Conservation (phyloP, 257 asterid species). For the Lithospermum erythrorhizon region DNA sequence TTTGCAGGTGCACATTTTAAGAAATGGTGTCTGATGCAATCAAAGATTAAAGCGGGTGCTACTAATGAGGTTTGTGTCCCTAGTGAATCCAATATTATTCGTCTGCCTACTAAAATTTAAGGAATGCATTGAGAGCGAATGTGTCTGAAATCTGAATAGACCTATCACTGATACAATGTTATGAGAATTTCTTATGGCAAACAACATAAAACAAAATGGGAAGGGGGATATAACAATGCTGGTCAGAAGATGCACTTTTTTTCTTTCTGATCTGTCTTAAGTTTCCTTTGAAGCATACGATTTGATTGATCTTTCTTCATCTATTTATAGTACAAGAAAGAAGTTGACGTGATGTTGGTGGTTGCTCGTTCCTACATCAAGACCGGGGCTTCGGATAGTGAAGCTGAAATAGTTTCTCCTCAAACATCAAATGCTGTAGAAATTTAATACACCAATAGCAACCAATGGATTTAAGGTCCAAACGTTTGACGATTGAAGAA, state of each 20-base stretch:
- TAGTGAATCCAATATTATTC: not conserved
- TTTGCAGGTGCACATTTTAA: constrained; percentile 68
- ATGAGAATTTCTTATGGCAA: no score
- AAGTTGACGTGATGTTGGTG: constrained; percentile 55
- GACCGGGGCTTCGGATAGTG: constrained; percentile 29
- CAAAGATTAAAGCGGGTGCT: constrained; percentile 65
- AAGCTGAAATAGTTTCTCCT: constrained; percentile 14
- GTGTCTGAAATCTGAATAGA: no score
- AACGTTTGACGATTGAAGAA: no score
- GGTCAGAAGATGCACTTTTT: not conserved
- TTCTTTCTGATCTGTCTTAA: not conserved
- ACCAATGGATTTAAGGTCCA: no score
- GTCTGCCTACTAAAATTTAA: not conserved
- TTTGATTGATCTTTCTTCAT: not conserved
- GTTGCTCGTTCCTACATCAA: constrained; percentile 54
- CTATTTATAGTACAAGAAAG: constrained; percentile 61
- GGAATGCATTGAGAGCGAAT: no score
- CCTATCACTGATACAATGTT: no score
- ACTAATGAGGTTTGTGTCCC: constrained; percentile 48
- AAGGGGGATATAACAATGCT: no score
- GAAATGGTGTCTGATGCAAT: constrained; percentile 91
- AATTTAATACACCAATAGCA: no score
- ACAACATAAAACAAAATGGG: no score
- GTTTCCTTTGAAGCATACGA: not conserved
- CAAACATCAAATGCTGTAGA: not conserved